Conservation (phyloP, 2,329 filamentous ascomycete species). For the Sporothrix inflata region DNA sequence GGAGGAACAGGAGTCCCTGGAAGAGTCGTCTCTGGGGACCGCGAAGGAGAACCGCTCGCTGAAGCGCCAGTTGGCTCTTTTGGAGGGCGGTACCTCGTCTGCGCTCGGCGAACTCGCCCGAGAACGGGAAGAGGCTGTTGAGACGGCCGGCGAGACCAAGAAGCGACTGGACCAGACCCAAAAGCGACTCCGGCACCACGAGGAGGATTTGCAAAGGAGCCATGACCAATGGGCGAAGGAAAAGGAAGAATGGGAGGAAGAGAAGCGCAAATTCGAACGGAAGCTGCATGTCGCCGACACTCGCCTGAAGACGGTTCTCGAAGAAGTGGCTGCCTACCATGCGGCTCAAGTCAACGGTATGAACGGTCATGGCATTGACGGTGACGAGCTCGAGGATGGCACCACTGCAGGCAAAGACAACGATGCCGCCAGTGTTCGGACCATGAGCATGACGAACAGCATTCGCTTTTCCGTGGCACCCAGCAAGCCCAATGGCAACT, state of each 20-base stretch:
- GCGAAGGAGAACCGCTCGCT: constrained; percentile 78
- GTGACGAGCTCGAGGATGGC: constrained; percentile 60
- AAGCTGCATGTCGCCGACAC: constrained; percentile 89
- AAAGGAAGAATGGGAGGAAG: constrained; percentile 81
- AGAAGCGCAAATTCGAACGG: constrained; percentile 79
- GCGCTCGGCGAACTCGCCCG: constrained; percentile 80
- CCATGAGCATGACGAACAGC: constrained; percentile 72
- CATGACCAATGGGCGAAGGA: constrained; percentile 84
- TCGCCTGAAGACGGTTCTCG: constrained; percentile 79
- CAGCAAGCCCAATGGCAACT: constrained; percentile 66
- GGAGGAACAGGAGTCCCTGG: constrained; percentile 74
- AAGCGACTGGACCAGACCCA: constrained; percentile 77
- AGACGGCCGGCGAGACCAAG: constrained; percentile 70
- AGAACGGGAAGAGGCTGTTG: constrained; percentile 83
- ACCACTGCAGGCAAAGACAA: constrained; percentile 58
- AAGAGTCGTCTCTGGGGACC: constrained; percentile 62
- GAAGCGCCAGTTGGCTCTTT: constrained; percentile 80
- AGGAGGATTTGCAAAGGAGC: constrained; percentile 78
- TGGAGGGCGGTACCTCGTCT: constrained; percentile 86
- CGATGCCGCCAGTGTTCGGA: constrained; percentile 73
- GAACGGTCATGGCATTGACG: constrained; percentile 48
- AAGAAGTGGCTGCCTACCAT: constrained; percentile 78
- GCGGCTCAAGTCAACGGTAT: constrained; percentile 51
- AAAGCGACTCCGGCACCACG: constrained; percentile 75
- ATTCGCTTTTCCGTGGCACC: constrained; percentile 67